Base-by-base conservation (phyloP, 129 eudicot species). In the Escallonia herrerae region DNA sequence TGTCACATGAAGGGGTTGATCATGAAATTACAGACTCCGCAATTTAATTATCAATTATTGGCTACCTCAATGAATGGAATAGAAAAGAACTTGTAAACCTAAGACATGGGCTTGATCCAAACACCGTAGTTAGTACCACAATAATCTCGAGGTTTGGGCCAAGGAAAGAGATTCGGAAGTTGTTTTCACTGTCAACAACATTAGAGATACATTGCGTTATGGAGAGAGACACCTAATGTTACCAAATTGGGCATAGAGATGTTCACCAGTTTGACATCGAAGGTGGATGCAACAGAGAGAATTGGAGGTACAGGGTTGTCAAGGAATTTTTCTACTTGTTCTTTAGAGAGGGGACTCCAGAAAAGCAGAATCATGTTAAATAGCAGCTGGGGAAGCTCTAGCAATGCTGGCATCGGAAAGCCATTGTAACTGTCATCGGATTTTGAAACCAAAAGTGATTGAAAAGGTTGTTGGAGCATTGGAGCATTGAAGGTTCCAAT, bases 311-410 rank as follows among this genome's bases (percentile, higher is more conserved):
- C 33, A 22, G 33, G 33, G 72, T 93, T 39, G 13, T 93, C 4
- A 93, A 77, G 72, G 96, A 83, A 64, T 55, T 93, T 60, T 82
- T 89, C 58, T 73, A 69, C 43, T 81, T 93, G 42, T 93, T 86
- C 75, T 89, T 93, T 57, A 74, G 69, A n/a, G 66, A 75, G 40
- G 74, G 68, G 40, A 69, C 57, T 9, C 67, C 74, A 2, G 79
- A 67, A 60, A 57, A 69, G 38, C 73, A 63, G 60, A 65, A 62
- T 5, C 79, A 80, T 56, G 96, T 93, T 22, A 89, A 83, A 56
- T 60, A 46, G 89, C 84, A n/a, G 91, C 95, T 10, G 99, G 99
- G n/a, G 96, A 89, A 79, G 95, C 96, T 15, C 61, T 93, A 0
- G 86, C 84, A 8, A 89, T 93, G 99, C 73, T 93, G 64, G 95